Evolutionary conservation across 768 basidiomycete genomes (phyloP), one percentile per base, ranked within the genome.

Genomic region (Kockovaella imperatae): DNA sequence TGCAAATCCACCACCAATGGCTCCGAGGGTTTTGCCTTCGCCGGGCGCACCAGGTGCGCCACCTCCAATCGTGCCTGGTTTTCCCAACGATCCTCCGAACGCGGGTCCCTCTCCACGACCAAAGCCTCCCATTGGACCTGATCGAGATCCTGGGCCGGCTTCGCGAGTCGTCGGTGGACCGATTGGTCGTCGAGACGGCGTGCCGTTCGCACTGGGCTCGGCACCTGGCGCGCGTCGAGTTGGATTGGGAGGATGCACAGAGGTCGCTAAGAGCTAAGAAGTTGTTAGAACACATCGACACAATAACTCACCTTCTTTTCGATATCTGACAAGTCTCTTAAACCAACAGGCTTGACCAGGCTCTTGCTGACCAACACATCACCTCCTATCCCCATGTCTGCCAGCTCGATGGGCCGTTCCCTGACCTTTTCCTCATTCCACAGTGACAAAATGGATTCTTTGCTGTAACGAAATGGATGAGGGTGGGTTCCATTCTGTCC

Each of bases 171-270:
- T n/a, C 3, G 46, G 30, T 14, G n/a, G 23, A 10, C 21, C 24
- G 10, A 39, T 8, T 24, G 35, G 23, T 18, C 60, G 42, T 25
- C 57, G 60, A 29, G 48, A 42, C n/a, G 59, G 49, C 2, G 50
- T 14, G 18, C 53, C 46, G n/a, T 42, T 52, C 1, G 49, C 39
- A 1, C 38, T 47, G 6, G 47, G 21, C 14, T 5, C 35, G 34
- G 8, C 46, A 26, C 26, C 32, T 39, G 31, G 26, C 26, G 41
- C 45, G 45, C 85, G 86, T 55, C 87, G 86, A 57, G 83, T 81
- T 72, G 86, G 87, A 66, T 84, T 76, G 62, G 88, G 86, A 50
- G 88, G 88, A 74, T 90, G 90, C 59, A 90, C 76, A 47, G 83
- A 68, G 59, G 84, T 82, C 56, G 84, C 75, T 67, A 88, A 87